Conservation (phyloP, 768 basidiomycete species). For the Boletellus sp. region DNA sequence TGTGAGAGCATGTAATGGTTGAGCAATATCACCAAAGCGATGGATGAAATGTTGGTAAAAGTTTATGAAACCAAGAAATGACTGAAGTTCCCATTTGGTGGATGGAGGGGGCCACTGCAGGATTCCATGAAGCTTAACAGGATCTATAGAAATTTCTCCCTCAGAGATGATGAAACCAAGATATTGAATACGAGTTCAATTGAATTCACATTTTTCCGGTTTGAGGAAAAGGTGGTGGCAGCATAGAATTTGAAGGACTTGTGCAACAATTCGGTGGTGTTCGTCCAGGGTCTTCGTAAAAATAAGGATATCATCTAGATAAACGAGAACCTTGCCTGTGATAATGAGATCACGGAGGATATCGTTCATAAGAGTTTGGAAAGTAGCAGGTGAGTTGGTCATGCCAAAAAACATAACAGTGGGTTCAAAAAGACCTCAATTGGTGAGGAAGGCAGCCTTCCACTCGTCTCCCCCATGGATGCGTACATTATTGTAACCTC, state of each 20-base stretch:
- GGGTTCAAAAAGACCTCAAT: background rate
- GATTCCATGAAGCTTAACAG: conserved; percentile 1
- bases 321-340: background rate
- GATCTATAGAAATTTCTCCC: conserved; percentile 6
- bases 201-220: background rate
- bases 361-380: background rate
- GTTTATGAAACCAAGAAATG: conserved; percentile 23
- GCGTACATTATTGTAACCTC: background rate
- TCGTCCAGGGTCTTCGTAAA: background rate
- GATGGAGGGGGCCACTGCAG: background rate
- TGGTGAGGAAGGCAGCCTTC: background rate
- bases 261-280: background rate
- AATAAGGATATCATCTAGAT: background rate
- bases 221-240: background rate
- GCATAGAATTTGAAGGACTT: background rate
- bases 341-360: background rate
- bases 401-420: background rate
- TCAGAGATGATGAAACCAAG: conserved; percentile 34
- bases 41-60: conserved; percentile 33
- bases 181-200: conserved; percentile 14
- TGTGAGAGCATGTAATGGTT: conserved; percentile 29
- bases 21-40: conserved; percentile 29
- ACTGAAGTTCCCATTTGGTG: conserved; percentile 34
- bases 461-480: background rate
- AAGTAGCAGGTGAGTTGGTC: background rate